Evolutionary conservation across 805 yeast genomes (phyloP).

Genomic region (Blastobotrys parvus): DNA sequence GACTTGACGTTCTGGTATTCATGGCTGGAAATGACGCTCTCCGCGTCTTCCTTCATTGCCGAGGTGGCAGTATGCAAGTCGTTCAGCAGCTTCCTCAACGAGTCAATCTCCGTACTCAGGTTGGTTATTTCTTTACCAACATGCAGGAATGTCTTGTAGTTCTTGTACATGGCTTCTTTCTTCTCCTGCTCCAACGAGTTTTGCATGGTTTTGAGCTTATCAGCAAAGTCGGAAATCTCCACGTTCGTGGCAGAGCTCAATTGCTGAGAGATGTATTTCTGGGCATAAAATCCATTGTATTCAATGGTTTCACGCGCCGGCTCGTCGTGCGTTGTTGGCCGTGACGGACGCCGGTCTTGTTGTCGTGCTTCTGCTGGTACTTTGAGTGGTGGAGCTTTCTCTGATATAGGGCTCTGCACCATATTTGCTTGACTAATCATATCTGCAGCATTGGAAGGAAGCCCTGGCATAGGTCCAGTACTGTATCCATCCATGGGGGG

Average conservation of each 20-base stretch:
- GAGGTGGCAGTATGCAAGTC: constrained; percentile 53
- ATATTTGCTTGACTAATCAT: constrained; percentile 45
- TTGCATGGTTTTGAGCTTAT: constrained; percentile 42
- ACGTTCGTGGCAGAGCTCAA: constrained; percentile 59
- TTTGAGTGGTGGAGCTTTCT: constrained; percentile 6
- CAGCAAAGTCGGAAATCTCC: constrained; percentile 63
- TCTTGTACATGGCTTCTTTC: constrained; percentile 22
- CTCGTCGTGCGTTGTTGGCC: constrained; percentile 5
- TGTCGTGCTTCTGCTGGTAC: constrained; percentile 6
- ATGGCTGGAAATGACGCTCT: constrained; percentile 34
- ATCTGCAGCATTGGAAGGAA: constrained; percentile 69
- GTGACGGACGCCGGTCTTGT: neutral
- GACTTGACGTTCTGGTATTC: constrained; percentile 1
- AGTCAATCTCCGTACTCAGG: constrained; percentile 58
- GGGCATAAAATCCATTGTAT: constrained; percentile 36
- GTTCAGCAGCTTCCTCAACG: constrained; percentile 49
- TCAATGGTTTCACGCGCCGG: neutral
- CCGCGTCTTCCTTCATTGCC: constrained; percentile 55
- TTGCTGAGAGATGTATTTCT: constrained; percentile 39
- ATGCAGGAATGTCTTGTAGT: constrained; percentile 25
- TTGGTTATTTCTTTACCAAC: constrained; percentile 44
- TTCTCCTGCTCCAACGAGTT: constrained; percentile 36
- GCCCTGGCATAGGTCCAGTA: constrained; percentile 65
- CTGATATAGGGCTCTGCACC: neutral
- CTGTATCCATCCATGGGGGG: constrained; percentile 48